Conservation (phyloP, 257 asterid species). For the Solanum lycopersicoides region DNA sequence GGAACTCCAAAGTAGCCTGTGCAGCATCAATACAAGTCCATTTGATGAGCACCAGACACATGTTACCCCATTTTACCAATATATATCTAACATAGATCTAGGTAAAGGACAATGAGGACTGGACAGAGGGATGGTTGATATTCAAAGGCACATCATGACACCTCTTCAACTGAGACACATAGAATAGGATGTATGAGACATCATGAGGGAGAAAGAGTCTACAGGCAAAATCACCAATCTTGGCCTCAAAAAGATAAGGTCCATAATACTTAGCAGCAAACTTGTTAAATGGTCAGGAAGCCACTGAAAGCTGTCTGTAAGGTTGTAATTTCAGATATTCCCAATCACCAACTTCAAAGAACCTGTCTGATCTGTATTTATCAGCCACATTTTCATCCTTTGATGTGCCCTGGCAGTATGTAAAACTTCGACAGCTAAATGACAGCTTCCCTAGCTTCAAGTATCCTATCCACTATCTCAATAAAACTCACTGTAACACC, state of each 20-base stretch:
- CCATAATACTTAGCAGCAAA: neutral
- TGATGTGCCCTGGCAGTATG: neutral
- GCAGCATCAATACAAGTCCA: neutral
- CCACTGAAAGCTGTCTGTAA: neutral
- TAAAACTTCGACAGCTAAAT: neutral
- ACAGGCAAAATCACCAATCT: neutral
- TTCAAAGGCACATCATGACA: neutral
- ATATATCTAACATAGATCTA: neutral
- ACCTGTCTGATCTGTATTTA: neutral
- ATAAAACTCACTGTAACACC: neutral
- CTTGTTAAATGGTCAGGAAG: neutral
- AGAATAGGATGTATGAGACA: neutral
- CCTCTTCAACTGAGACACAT: neutral
- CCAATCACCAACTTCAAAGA: neutral
- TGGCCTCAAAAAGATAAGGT: neutral
- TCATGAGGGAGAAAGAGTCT: neutral
- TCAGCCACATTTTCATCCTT: neutral
- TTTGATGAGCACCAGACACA: neutral
- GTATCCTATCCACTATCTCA: neutral
- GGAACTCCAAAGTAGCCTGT: neutral
- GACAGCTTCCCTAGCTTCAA: neutral
- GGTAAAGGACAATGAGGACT: neutral
- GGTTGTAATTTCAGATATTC: neutral
- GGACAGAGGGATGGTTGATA: neutral
- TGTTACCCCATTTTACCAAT: neutral